phyloP scores from a whole-genome alignment of 495 filamentous ascomycete genomes.

The Tuber brumale region DNA sequence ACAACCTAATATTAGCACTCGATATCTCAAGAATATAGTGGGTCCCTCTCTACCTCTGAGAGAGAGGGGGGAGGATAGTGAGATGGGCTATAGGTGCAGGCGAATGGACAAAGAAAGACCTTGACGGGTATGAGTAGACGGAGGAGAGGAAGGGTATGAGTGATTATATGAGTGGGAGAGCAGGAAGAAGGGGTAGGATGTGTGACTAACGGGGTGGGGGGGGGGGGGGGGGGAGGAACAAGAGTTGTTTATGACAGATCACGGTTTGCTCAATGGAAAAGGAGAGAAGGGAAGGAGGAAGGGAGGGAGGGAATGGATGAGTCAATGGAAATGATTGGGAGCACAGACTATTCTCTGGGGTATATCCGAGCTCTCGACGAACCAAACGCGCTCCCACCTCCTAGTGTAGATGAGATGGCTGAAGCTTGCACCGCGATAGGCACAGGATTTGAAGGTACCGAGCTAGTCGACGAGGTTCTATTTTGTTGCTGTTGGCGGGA shows the following conservation, averaged over 20 bases:
- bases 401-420: conserved; percentile 24
- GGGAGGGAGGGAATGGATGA: conserved; percentile 5
- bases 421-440: conserved; percentile 20
- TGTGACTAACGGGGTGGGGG: conserved; percentile 4
- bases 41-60: neutral
- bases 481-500: conserved; percentile 34
- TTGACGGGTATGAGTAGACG: neutral
- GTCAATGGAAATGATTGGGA: conserved; percentile 18
- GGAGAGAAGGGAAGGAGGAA: neutral
- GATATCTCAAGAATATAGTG: neutral
- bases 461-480: conserved; percentile 22
- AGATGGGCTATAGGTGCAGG: neutral
- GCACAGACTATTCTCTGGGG: conserved; percentile 38
- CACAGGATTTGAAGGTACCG: conserved; percentile 26
- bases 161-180: neutral
- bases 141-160: neutral
- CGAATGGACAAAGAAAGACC: neutral
- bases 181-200: conserved; percentile 3
- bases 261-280: conserved; percentile 2
- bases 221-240: neutral
- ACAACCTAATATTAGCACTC: neutral
- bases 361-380: conserved; percentile 40
- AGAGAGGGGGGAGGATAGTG: neutral
- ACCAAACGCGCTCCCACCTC: conserved; percentile 38
- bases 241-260: neutral